Conservation (phyloP, 106 monocot species). For the Dendrobium chrysotoxum region DNA sequence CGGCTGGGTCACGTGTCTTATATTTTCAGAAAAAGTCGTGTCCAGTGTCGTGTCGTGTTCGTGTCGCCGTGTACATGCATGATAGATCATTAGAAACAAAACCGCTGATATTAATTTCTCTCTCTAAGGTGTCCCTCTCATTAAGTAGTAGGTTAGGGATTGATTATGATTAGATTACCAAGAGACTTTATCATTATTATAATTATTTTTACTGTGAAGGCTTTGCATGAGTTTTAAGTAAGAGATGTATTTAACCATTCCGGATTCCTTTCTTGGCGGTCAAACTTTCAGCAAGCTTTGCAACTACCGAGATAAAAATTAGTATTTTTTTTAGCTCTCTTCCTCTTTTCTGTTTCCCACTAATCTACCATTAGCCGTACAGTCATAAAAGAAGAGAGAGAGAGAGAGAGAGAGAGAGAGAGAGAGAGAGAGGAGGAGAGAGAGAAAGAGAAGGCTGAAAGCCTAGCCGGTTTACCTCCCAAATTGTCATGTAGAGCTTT, state of each 20-base stretch:
- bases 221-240: too few species aligned
- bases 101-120: too few species aligned
- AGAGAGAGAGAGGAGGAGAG: constrained; percentile 6
- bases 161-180: constrained; percentile 59
- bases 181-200: constrained; percentile 14
- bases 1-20: too few species aligned
- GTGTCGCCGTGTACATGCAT: too few species aligned
- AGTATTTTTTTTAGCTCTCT: constrained; percentile 1
- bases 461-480: too few species aligned
- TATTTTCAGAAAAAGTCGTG: too few species aligned
- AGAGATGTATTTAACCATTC: constrained; percentile 55
- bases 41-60: too few species aligned
- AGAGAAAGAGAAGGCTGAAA: neutral
- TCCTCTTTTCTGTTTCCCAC: neutral
- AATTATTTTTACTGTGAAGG: neutral
- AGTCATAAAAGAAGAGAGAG: neutral
- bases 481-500: too few species aligned
- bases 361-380: constrained; percentile 2
- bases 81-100: too few species aligned
- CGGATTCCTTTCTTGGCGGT: constrained; percentile 61
- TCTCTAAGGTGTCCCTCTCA: too few species aligned
- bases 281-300: constrained; percentile 53
- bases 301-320: constrained; percentile 33
- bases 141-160: constrained; percentile 10
- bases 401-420: neutral